Evolutionary conservation across 225 moss, liverwort and hornwort species (phyloP), one percentile per base, ranked within the genome.

Genomic region (Polytrichum formosum): DNA sequence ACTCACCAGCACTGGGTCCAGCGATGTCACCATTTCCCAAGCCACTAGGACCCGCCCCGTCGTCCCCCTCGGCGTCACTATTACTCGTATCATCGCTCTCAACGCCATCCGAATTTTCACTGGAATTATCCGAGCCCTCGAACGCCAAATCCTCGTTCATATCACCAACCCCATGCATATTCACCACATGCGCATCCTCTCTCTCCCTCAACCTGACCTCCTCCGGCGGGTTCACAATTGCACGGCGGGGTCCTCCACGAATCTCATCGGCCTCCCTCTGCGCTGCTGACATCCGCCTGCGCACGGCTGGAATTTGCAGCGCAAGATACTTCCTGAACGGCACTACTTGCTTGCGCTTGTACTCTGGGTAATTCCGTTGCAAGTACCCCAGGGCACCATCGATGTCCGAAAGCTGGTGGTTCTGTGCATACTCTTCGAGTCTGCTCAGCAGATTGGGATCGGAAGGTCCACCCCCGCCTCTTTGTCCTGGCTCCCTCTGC

Each of bases 311-410:
- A 7, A 94, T 74, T 30, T 85, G 89, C 28, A 60, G 79, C 6
- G 74, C 56, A 7, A 93, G 74, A n/a, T 92, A 89, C 76, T 92
- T 94, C 21, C 89, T 84, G 60, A 94, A 93, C 0, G 91, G 88
- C 20, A 79, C 88, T 35, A 79, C 64, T 63, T 84, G 90, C 73
- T 93, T 93, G 59, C 96, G 89, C 18, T 70, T 76, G 64, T 97
- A 97, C 84, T 93, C 93, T 1, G 84, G 84, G 31, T 85, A 92
- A 72, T 83, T 81, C 22, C 77, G 78, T 56, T 87, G 86, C 78
- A 97, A 69, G 73, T 83, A 88, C 56, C 91, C 89, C 7, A 93
- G 73, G n/a, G 87, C 84, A 13, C 56, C 78, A 54, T 93, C 92
- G 56, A 90, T 79, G 27, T 97, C 90, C 26, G 75, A 80, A 28